Base-by-base conservation (phyloP, 2,329 filamentous ascomycete genomes). In the Alternaria burnsii region DNA sequence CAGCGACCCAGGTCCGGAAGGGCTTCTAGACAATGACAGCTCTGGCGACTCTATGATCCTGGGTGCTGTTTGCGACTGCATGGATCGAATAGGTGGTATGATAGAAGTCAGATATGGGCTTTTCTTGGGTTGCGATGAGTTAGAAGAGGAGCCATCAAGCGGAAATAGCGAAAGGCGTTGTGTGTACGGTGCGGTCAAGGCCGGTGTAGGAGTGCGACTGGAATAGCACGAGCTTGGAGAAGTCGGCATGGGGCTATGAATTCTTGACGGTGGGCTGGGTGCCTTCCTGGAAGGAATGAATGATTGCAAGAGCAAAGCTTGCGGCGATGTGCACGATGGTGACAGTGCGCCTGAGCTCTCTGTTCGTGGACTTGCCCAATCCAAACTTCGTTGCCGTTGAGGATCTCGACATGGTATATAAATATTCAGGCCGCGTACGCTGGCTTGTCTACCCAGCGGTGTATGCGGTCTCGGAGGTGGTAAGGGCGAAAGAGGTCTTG, bases 281-380 rank as follows among this genome's bases (percentile, higher is more conserved):
- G 55, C 60, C 28, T 62, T 59, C 14, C 57, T 55, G 9, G 59
- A 56, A 20, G 63, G 53, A 11, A 66, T 26, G 10, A 61, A 56
- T 1, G 67, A 59, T 8, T 62, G 61, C 8, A 65, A 52, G 16
- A 75, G 69, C n/a, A 75, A 50, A 3, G 67, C 63, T 30, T 66
- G 62, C 47, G 72, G 68, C 20, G 71, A 71, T 22, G 69, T 42
- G 48, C 65, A 71, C 11, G 65, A 58, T 14, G 74, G 71, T 1
- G 72, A 74, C n/a, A 75, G 47, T 4, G 69, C 67, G 36, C 64
- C 51, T 5, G 71, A 75, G 47, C 70, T 74, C 32, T 71, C 71
- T 4, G 74, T 75, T 20, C 70, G 68, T n/a, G 73, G 67, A n/a
- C 65, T 71, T 14, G 38, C 50, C 10, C 68, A 41, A n/a, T 65